A percentile compares a stretch with the other conserved stretches of the same genome.
phyloP scores from a whole-genome alignment of 306 rosid genomes.

The Rosa persica region DNA sequence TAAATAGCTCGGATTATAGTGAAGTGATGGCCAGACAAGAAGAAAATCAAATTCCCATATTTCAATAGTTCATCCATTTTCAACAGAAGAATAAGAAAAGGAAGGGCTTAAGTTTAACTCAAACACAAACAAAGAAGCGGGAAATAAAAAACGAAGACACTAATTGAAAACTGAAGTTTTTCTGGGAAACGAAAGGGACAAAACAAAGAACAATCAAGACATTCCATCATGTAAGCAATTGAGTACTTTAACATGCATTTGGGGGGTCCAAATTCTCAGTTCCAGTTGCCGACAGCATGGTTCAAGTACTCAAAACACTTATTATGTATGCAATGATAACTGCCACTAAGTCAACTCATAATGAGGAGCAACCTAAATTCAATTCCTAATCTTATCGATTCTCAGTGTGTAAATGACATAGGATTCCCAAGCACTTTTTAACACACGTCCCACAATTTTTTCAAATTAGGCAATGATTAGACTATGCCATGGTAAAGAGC shows the following conservation, averaged over 20 bases:
- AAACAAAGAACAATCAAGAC: not conserved
- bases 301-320: slow-evolving; percentile 34
- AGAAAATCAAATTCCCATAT: not conserved
- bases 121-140: not conserved
- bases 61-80: not conserved
- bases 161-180: not conserved
- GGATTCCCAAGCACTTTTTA: slow-evolving; percentile 56
- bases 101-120: not conserved
- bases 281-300: slow-evolving; percentile 43
- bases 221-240: not conserved
- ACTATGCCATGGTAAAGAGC: slow-evolving; percentile 14
- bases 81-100: not conserved
- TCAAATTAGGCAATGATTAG: slow-evolving; percentile 56
- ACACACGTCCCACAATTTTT: slow-evolving; percentile 41
- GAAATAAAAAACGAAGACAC: not conserved
- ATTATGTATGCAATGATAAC: slow-evolving; percentile 65
- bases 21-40: not conserved
- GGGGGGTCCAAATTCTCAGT: slow-evolving; percentile 22
- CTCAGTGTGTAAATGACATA: slow-evolving; percentile 39
- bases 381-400: slow-evolving; percentile 40
- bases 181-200: not conserved
- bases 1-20: not conserved
- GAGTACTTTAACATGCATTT: slow-evolving; percentile 13
- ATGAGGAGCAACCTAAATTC: slow-evolving; percentile 49
- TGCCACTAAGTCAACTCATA: slow-evolving; percentile 56